Conservation (phyloP, 139 green algal species). For the Chlamydomonas urium region DNA sequence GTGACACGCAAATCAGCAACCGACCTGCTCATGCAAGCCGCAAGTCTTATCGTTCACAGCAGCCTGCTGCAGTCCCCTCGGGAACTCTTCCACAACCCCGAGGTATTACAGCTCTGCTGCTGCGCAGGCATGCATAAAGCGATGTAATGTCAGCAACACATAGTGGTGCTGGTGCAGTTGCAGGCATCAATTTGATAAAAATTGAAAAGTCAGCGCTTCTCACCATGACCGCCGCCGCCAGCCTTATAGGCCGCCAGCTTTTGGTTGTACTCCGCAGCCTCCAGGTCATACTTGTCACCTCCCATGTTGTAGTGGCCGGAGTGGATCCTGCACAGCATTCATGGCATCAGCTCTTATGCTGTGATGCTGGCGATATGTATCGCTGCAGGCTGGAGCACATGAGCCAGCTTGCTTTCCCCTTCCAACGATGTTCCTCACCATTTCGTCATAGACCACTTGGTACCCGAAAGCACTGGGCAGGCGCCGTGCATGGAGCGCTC, state of each 20-base stretch:
- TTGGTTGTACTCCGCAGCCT: not conserved
- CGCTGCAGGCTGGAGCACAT: not conserved
- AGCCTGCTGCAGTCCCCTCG: too few species aligned
- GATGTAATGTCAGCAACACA: too few species aligned
- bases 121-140: too few species aligned
- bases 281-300: conserved; percentile 14
- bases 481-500: conserved; percentile 56
- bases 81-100: too few species aligned
- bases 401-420: not conserved
- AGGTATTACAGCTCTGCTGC: too few species aligned
- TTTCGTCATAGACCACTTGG: conserved; percentile 53
- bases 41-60: too few species aligned
- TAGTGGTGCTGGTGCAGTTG: too few species aligned
- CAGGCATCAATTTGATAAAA: too few species aligned
- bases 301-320: conserved; percentile 12
- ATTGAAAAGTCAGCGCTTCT: too few species aligned
- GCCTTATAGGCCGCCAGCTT: not conserved
- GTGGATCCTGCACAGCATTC: conserved; percentile 13
- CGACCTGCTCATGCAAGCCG: too few species aligned
- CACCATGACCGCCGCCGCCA: too few species aligned
- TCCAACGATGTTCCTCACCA: not conserved
- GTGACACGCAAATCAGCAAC: too few species aligned
- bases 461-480: conserved; percentile 61
- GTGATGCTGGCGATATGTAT: not conserved
- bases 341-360: not conserved